Evolutionary conservation across 768 basidiomycete species (phyloP).

Genomic region (Chiua virens): DNA sequence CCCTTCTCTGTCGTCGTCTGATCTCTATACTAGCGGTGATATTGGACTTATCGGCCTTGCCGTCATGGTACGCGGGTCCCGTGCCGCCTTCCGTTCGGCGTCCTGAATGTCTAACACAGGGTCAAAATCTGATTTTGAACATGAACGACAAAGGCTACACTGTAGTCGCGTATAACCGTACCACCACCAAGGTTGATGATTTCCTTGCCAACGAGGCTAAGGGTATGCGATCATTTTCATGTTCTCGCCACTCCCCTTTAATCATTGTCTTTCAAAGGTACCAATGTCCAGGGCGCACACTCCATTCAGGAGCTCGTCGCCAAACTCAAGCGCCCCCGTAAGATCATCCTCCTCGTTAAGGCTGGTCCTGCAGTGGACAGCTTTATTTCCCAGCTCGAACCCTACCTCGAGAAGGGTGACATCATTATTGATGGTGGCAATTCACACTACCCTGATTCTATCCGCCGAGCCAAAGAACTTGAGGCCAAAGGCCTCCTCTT

Average conservation of each 20-base stretch:
- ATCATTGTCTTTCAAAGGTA: constrained; percentile 55
- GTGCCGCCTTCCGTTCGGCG: constrained; percentile 11
- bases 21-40: constrained; percentile 66
- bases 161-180: constrained; percentile 97
- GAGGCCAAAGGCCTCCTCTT: constrained; percentile 95
- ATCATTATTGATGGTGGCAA: constrained; percentile 99
- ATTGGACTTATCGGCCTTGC: constrained; percentile 98
- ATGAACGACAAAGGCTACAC: constrained; percentile 99
- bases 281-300: constrained; percentile 93
- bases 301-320: constrained; percentile 86
- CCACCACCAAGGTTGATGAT: constrained; percentile 90
- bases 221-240: constrained; percentile 57
- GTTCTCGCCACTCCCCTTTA: constrained; percentile 15
- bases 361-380: constrained; percentile 94
- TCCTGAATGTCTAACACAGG: constrained; percentile 44
- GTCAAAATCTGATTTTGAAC: constrained; percentile 96
- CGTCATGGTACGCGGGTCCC: constrained; percentile 76
- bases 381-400: constrained; percentile 88
- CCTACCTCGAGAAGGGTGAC: constrained; percentile 91
- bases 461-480: constrained; percentile 90
- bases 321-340: constrained; percentile 94
- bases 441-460: constrained; percentile 98
- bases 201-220: constrained; percentile 98
- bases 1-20: constrained; percentile 20
- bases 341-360: constrained; percentile 98